Evolutionary conservation across 2,329 filamentous ascomycete genomes (phyloP), one percentile per base, ranked within the genome.

Genomic region (Fragosphaeria purpurea): DNA sequence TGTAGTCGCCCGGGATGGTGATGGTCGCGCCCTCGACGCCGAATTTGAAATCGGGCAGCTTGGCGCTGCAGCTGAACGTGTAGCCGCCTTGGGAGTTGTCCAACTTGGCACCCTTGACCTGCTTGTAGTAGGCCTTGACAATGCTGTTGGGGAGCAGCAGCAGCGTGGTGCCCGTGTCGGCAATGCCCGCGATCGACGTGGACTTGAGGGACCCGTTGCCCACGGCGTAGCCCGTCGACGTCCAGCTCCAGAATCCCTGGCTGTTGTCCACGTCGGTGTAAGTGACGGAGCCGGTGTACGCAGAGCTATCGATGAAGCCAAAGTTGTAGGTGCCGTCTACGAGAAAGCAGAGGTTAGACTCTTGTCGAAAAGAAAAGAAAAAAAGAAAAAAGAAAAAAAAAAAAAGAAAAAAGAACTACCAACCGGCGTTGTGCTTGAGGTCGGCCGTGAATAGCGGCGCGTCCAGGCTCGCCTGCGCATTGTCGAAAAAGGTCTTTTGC

Each of bases 111-210:
- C 71, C 68, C 3, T 61, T 45, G 3, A 82, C 70, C 52, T 72
- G 54, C 12, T 52, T 56, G 61, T 80, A 82, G 65, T 80, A 82
- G 7, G 66, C 70, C 31, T 63, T 56, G 41, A 74, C 73, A 42
- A 80, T 65, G 12, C 66, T 58, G 44, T 67, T 61, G 55, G 71
- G 68, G 53, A 78, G 65, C 50, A 79, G 65, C 59, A 80, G 69
- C 50, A 82, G 69, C 12, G 77, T 77, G 10, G 78, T 80, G 50
- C 79, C 79, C 9, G 79, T 82, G 64, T 82, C 79, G 32, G 74
- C 73, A 53, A 81, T 80, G 22, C 74, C 73, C 8, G 55, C 59
- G 45, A 67, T 54, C 11, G 54, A 42, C 31, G 57, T 48, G 8
- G 50, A 52, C 53, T 54, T 52, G 53, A 59, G 57, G 41, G 50